Percentiles rank a stretch among this genome's conserved stretches.
Evolutionary conservation across 306 rosid genomes (phyloP).

Genomic region (Canavalia ensiformis): DNA sequence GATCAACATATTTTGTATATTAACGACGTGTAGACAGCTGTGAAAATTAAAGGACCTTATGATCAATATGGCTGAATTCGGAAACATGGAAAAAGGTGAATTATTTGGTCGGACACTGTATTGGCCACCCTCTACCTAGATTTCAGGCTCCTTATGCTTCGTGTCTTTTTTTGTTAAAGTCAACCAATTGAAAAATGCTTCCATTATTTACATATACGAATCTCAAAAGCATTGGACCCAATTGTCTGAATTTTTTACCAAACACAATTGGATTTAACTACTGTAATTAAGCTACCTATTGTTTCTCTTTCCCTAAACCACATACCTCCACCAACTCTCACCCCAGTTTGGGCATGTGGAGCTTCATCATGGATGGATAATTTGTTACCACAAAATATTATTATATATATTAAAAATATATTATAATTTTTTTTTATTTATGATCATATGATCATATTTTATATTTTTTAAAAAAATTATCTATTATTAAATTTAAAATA

Average conservation of each 20-base stretch:
- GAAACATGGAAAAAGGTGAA: slow-evolving; percentile 36
- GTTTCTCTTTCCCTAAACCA: not conserved
- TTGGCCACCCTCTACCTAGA: slow-evolving; percentile 31
- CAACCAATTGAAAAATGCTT: slow-evolving; percentile 49
- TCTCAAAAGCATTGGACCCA: not conserved
- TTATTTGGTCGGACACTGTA: slow-evolving; percentile 42
- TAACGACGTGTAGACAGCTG: slow-evolving; percentile 1
- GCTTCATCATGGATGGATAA: not conserved
- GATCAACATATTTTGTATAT: not conserved
- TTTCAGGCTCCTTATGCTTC: slow-evolving; percentile 27
- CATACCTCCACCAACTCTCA: not conserved
- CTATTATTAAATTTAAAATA: no score
- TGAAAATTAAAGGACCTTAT: slow-evolving; percentile 8
- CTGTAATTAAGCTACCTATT: not conserved
- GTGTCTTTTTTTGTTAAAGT: slow-evolving; percentile 17
- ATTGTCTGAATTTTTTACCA: not conserved
- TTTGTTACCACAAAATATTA: not conserved
- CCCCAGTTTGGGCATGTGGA: not conserved
- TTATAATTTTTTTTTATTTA: no score
- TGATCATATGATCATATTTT: no score
- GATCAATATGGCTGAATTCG: slow-evolving; percentile 27
- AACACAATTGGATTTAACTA: not conserved
- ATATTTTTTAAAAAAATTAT: no score
- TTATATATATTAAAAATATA: no score
- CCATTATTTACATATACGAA: slow-evolving; percentile 24